Percentiles rank a stretch among this genome's conserved stretches.
Conservation (phyloP, 2,329 filamentous ascomycete species). For the Acephala macrosclerotiorum region DNA sequence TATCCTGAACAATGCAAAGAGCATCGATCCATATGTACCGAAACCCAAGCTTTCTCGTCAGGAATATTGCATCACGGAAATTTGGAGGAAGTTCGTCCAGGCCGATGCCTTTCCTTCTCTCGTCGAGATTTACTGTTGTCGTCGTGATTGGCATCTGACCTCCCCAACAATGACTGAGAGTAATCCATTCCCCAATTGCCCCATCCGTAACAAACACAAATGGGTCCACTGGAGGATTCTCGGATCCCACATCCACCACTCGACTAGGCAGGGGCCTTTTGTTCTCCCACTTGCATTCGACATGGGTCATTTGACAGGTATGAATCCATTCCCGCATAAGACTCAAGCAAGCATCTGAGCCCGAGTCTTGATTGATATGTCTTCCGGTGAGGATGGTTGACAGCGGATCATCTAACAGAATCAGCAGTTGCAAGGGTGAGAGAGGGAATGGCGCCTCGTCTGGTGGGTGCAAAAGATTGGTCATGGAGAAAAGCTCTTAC, state of each 20-base stretch:
- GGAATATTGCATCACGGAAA: slow-evolving; percentile 26
- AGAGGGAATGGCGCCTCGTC: no score
- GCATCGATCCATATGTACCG: slow-evolving; percentile 32
- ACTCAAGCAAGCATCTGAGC: slow-evolving; percentile 2
- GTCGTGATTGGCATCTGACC: slow-evolving; percentile 8
- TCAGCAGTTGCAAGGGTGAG: not conserved
- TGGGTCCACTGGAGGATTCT: slow-evolving; percentile 11
- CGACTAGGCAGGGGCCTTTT: slow-evolving; percentile 23
- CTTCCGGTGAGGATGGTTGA: not conserved
- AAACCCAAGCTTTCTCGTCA: slow-evolving; percentile 16
- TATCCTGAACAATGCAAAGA: slow-evolving; percentile 32
- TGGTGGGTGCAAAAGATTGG: no score
- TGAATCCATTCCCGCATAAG: slow-evolving; percentile 19
- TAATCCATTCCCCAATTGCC: slow-evolving; percentile 19
- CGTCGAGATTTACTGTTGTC: not conserved
- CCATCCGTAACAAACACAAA: slow-evolving; percentile 14
- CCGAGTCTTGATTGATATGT: not conserved
- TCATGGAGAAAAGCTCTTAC: not conserved
- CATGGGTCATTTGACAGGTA: slow-evolving; percentile 9
- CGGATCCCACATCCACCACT: slow-evolving; percentile 30
- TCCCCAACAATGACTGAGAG: slow-evolving; percentile 32
- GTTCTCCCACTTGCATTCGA: not conserved
- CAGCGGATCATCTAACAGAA: not conserved
- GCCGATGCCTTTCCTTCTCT: slow-evolving; percentile 11
- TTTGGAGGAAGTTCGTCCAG: slow-evolving; percentile 15